phyloP scores from a whole-genome alignment of 176 grass and related monocot genomes.

The Lolium rigidum region DNA sequence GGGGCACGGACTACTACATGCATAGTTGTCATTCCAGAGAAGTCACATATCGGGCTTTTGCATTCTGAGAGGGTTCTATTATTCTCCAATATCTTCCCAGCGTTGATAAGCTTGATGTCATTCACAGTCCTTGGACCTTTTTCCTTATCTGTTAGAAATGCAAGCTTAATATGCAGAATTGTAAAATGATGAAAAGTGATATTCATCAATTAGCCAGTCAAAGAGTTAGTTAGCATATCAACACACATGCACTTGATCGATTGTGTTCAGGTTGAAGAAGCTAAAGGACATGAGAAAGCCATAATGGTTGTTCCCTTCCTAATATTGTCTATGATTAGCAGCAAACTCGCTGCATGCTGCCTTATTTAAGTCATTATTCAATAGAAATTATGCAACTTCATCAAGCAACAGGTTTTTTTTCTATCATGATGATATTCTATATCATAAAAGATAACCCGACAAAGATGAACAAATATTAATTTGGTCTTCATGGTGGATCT shows the following conservation, averaged over 20 bases:
- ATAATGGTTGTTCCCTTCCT: not conserved
- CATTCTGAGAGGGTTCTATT: constrained; percentile 69
- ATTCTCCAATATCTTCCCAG: constrained; percentile 80
- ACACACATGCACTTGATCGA: not conserved
- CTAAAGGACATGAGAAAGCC: not conserved
- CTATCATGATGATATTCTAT: not conserved
- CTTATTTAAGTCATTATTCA: constrained; percentile 9
- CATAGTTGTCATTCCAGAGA: constrained; percentile 71
- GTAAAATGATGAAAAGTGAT: constrained; percentile 14
- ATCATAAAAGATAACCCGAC: not conserved
- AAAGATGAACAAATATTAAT: not conserved
- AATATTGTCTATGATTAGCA: not conserved
- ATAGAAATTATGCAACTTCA: not conserved
- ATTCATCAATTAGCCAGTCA: constrained; percentile 5
- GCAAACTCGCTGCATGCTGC: not conserved
- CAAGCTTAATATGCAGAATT: not conserved
- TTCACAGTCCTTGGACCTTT: constrained; percentile 69
- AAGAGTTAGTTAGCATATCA: not conserved
- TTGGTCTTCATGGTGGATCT: not conserved
- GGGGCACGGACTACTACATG: constrained; percentile 63
- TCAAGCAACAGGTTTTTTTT: not conserved
- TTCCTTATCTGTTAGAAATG: constrained; percentile 57
- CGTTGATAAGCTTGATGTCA: constrained; percentile 69
- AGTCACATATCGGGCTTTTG: constrained; percentile 63
- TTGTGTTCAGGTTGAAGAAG: not conserved